Base-by-base conservation (phyloP, 2,329 filamentous ascomycete genomes). In the Colletotrichum somersetense region DNA sequence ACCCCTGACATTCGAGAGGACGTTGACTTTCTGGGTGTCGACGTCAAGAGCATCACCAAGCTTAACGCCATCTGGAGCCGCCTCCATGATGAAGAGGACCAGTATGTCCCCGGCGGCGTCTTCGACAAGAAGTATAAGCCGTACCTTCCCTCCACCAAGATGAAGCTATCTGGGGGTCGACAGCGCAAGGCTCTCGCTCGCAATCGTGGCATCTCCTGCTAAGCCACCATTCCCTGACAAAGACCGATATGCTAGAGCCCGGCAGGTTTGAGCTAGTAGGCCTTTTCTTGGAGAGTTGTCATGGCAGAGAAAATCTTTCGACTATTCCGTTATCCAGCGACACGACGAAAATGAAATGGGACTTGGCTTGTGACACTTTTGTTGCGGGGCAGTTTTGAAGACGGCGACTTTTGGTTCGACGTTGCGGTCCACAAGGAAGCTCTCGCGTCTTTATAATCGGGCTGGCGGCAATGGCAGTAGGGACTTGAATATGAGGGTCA, bases 111-210 rank as follows among this genome's bases (percentile, higher is more conserved):
- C 10, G 56, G 50, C 11, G 35, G 67, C n/a, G 62, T 73, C 50
- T 66, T 62, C 2, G 71, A 73, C n/a, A 73, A 73, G 38, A 70
- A 71, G 66, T 71, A 73, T 30, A 70, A 70, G 50, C 71, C 71
- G 11, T 73, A 62, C 44, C 38, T 71, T 14, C 20, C 55, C 5
- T 42, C 62, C 12, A 26, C 48, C 26, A 66, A 71, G 3, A 52
- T 73, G 67, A 71, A 71, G 18, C 58, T 73, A 23, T 42, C 55
- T 11, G 69, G 69, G 3, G 40, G 56, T n/a, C 71, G 67, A 40
- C 71, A 73, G 62, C 64, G 66, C 42, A 62, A 66, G 42, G 67
- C 67, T 18, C 66, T 73, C 50, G 62, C 56, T 18, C 67, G 67
- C 50, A 52, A 71, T 20, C 71, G 71, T 30, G 55, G 50, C 50